Conservation (phyloP, 768 basidiomycete genomes). For the Porpolomopsis calyptriformis region DNA sequence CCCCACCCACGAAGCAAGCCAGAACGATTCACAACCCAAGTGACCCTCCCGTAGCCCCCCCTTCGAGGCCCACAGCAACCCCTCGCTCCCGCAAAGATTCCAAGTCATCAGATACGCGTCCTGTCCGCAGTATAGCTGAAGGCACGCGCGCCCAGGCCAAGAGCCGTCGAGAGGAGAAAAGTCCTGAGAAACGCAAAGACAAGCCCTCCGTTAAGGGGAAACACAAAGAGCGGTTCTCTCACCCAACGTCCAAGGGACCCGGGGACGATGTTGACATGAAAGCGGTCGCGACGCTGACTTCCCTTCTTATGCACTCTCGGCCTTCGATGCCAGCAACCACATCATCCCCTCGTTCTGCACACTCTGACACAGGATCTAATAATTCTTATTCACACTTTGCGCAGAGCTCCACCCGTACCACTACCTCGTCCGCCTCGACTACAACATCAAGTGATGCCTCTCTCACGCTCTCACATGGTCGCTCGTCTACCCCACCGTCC, state of each 20-base stretch:
- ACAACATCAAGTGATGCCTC: slow-evolving; percentile 33
- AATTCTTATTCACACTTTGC: slow-evolving; percentile 55
- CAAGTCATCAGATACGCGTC: slow-evolving; percentile 21
- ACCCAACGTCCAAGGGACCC: slow-evolving; percentile 30
- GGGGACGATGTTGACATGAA: slow-evolving; percentile 63
- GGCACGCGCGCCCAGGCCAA: slow-evolving; percentile 36
- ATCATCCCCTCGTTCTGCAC: slow-evolving; percentile 42
- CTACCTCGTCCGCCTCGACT: slow-evolving; percentile 27
- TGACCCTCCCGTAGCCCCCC: slow-evolving; percentile 56
- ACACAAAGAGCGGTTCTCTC: slow-evolving; percentile 27
- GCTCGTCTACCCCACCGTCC: slow-evolving; percentile 21
- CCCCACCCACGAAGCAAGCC: slow-evolving; percentile 65
- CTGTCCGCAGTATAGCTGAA: slow-evolving; percentile 32
- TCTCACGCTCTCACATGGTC: slow-evolving; percentile 14
- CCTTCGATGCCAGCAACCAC: slow-evolving; percentile 33
- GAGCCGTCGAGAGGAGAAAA: slow-evolving; percentile 23
- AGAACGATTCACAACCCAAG: slow-evolving; percentile 68
- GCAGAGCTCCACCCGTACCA: slow-evolving; percentile 55
- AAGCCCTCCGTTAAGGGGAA: slow-evolving; percentile 41
- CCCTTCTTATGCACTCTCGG: slow-evolving; percentile 53
- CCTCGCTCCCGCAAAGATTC: slow-evolving; percentile 27
- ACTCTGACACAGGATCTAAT: slow-evolving; percentile 53
- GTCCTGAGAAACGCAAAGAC: slow-evolving; percentile 33
- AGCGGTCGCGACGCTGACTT: slow-evolving; percentile 72
- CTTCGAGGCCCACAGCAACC: slow-evolving; percentile 35